Conservation (phyloP, 192 early-diverging fungal genomes). For the Coemansia sp. region DNA sequence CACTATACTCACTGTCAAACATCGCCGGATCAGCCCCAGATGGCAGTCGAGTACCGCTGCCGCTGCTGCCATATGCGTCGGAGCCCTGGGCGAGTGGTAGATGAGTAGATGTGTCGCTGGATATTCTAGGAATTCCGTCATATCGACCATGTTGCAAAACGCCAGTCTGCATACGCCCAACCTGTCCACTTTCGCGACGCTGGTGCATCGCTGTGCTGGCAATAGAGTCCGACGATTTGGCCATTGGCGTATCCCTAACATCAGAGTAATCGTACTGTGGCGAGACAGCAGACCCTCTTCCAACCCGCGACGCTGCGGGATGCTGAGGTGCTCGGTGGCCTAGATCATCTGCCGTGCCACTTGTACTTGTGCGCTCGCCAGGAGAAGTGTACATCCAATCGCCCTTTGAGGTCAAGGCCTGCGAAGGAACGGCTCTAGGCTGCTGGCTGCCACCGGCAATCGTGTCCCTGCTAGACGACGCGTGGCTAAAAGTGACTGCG, state of each 20-base stretch:
- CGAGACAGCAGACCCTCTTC: conserved; percentile 18
- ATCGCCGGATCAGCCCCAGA: conserved; percentile 1
- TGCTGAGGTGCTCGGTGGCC: conserved; percentile 13
- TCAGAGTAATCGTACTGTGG: conserved; percentile 14
- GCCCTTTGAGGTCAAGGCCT: conserved; percentile 1
- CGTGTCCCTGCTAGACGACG: conserved; percentile 1
- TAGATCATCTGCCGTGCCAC: not conserved
- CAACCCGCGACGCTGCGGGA: conserved; percentile 16
- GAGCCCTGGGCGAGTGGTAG: not conserved
- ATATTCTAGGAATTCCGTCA: not conserved
- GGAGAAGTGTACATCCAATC: conserved; percentile 33
- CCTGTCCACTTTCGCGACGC: conserved; percentile 22
- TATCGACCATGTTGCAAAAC: not conserved
- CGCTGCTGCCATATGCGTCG: not conserved
- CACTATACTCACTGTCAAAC: not conserved
- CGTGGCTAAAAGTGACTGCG: not conserved
- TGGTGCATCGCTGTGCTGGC: conserved; percentile 7
- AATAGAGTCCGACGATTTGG: conserved; percentile 17
- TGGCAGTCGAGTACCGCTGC: not conserved
- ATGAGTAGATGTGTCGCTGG: not conserved
- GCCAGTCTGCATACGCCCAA: not conserved
- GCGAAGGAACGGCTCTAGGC: conserved; percentile 4
- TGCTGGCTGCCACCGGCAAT: conserved; percentile 1
- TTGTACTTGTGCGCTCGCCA: conserved; percentile 16
- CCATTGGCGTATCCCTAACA: not conserved